Evolutionary conservation across 2,329 filamentous ascomycete genomes (phyloP), one percentile per base, ranked within the genome.

Genomic region (Tolypocladium album): DNA sequence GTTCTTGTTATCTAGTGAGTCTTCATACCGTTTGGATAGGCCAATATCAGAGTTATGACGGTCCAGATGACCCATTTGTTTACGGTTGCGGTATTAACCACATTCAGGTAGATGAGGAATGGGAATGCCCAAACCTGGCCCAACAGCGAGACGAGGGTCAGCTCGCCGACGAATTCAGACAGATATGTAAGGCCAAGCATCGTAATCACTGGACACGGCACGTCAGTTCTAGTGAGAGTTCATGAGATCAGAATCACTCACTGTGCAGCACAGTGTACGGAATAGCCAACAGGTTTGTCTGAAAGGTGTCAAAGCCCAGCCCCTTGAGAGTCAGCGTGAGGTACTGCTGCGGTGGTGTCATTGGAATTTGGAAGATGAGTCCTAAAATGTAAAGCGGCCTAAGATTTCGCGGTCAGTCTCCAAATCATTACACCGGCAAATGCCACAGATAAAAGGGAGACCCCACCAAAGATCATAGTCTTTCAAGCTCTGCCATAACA

Each of bases 391-490:
- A 58, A 11, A 58, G 22, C 4, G 57, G 57, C 57, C 57, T 58
- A 13, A 22, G 13, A 34, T 11, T 27, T 20, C 31, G 4, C 17
- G n/a, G 17, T 52, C 17, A 36, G 50, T 17, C 31, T 2, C 24
- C 45, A 7, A 6, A 13, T 9, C 22, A 7, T 12, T 31, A 17
- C 6, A 13, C 24, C 4, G 15, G 27, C 24, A 20, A 17, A 3
- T 1, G 24, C 7, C 6, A 9, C 12, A 15, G 2, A 4, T 15
- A 31, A 20, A 17, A 8, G 7, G 50, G 1, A 27, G 2, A 53
- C n/a, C 27, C 17, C 9, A 81, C 82, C 81, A 86, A 62, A 86
- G 73, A 62, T 87, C 82, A 65, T 81, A 86, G 64, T 87, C 84
- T 13, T 74, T 76, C 3, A 84, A 65, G 2, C 78, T 75, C 45